Evolutionary conservation across 352 stramenopile species (phyloP).

Genomic region (Phytophthora sp.): DNA sequence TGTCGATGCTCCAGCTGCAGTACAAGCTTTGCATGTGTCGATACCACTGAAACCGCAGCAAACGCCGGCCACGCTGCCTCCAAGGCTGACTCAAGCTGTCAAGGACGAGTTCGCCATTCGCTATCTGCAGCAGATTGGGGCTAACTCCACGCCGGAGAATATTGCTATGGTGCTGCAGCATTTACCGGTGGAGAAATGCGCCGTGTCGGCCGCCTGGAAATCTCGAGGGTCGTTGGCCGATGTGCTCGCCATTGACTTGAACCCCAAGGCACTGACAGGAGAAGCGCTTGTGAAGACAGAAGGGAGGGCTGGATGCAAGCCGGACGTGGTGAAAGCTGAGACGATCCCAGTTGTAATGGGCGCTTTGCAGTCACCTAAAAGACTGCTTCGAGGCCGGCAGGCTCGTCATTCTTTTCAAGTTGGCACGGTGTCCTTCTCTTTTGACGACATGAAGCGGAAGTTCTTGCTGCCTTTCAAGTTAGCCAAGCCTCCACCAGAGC

Average conservation of each 20-base stretch:
- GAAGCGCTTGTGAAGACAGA: constrained; percentile 11
- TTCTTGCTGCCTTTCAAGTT: constrained; percentile 76
- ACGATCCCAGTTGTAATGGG: neutral
- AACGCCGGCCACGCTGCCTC: constrained; percentile 44
- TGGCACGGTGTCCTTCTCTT: constrained; percentile 61
- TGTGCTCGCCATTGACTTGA: constrained; percentile 61
- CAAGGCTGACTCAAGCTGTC: constrained; percentile 48
- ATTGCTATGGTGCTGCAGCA: constrained; percentile 67
- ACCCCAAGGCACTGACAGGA: constrained; percentile 24
- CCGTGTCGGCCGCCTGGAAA: constrained; percentile 63
- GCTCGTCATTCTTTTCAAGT: constrained; percentile 40
- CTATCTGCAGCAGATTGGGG: constrained; percentile 71
- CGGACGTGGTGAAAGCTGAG: neutral
- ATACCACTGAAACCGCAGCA: constrained; percentile 66
- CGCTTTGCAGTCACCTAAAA: neutral
- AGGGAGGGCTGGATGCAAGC: neutral
- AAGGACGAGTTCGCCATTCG: constrained; percentile 77
- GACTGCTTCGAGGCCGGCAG: constrained; percentile 15
- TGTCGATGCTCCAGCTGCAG: constrained; percentile 37
- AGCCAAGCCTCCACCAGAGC: constrained; percentile 25
- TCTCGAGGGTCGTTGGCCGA: constrained; percentile 60
- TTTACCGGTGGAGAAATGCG: constrained; percentile 68
- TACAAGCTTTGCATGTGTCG: constrained; percentile 55
- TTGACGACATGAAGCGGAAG: constrained; percentile 77
- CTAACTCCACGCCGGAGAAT: constrained; percentile 54